Conservation (phyloP, 352 stramenopile genomes). For the Bremia lactucae region DNA sequence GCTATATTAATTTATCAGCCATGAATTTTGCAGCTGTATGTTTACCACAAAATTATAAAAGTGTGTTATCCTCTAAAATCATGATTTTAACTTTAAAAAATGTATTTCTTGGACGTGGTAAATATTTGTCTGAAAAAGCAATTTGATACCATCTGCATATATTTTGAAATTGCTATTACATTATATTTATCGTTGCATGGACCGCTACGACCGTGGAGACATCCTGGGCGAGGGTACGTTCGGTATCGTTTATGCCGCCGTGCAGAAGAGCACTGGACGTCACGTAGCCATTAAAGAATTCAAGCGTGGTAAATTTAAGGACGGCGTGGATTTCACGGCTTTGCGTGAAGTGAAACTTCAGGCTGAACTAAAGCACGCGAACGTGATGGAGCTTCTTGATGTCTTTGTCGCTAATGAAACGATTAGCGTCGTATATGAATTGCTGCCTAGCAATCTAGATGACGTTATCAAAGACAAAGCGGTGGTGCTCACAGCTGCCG, state of each 20-base stretch:
- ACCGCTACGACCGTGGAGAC: slow-evolving; percentile 65
- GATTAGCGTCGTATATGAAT: slow-evolving; percentile 86
- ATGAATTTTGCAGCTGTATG: too few relatives aligned
- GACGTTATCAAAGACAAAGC: slow-evolving; percentile 86
- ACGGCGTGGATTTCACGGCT: slow-evolving; percentile 83
- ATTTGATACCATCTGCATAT: too few relatives aligned
- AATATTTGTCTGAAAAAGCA: too few relatives aligned
- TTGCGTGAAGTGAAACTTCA: slow-evolving; percentile 85
- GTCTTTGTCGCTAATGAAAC: slow-evolving; percentile 84
- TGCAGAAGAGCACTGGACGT: slow-evolving; percentile 62
- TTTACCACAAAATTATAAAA: too few relatives aligned
- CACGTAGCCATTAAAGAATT: slow-evolving; percentile 83
- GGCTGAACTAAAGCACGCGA: slow-evolving; percentile 76
- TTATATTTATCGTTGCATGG: too few relatives aligned
- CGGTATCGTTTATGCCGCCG: slow-evolving; percentile 75
- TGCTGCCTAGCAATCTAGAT: slow-evolving; percentile 80
- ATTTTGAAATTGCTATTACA: too few relatives aligned
- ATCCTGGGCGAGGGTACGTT: slow-evolving; percentile 83
- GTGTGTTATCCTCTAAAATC: too few relatives aligned
- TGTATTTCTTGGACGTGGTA: slow-evolving; percentile 7
- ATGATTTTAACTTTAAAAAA: too few relatives aligned
- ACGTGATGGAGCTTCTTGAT: slow-evolving; percentile 79
- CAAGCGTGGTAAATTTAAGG: slow-evolving; percentile 84
- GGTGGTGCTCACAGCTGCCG: slow-evolving; percentile 66
- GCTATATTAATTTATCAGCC: too few relatives aligned